Evolutionary conservation across 768 basidiomycete genomes (phyloP).

Genomic region (Postia placenta): DNA sequence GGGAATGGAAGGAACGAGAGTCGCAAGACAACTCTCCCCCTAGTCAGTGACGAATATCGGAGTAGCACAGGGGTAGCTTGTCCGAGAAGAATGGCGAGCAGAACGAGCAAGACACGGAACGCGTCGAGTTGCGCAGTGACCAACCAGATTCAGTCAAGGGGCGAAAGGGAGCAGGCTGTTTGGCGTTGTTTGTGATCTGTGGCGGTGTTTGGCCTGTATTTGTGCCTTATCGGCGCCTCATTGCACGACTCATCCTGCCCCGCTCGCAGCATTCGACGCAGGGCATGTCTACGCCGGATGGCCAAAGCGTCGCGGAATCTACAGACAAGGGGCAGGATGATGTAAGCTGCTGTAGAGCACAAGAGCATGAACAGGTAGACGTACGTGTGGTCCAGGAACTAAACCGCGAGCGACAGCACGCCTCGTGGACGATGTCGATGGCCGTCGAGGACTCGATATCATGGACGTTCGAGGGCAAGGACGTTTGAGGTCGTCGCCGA

Average conservation of each 20-base stretch:
- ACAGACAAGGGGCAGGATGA: not conserved
- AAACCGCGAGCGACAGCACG: not conserved
- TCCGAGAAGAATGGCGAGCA: not conserved
- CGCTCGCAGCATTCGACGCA: not conserved
- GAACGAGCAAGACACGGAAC: conserved; percentile 1
- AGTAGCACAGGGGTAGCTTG: not conserved
- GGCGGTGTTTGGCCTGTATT: not conserved
- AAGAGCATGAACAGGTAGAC: not conserved
- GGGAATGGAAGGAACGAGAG: too few species aligned
- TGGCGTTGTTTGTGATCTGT: conserved; percentile 5
- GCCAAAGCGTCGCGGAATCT: not conserved
- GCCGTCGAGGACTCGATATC: not conserved
- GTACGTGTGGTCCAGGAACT: not conserved
- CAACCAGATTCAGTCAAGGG: not conserved
- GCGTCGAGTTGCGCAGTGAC: not conserved
- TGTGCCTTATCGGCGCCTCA: conserved; percentile 6
- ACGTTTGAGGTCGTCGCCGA: conserved; percentile 1
- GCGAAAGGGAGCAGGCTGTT: not conserved
- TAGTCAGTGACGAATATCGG: not conserved
- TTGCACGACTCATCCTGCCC: conserved; percentile 3
- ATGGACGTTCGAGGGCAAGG: conserved; percentile 3
- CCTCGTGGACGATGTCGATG: not conserved
- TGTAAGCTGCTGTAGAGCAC: not conserved
- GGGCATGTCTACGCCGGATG: not conserved
- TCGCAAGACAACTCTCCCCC: not conserved